These are phyloP conservation scores for Penicillium herquei DNA, from an alignment of 495 filamentous ascomycete species.

Conservation along the genomic window DNA sequence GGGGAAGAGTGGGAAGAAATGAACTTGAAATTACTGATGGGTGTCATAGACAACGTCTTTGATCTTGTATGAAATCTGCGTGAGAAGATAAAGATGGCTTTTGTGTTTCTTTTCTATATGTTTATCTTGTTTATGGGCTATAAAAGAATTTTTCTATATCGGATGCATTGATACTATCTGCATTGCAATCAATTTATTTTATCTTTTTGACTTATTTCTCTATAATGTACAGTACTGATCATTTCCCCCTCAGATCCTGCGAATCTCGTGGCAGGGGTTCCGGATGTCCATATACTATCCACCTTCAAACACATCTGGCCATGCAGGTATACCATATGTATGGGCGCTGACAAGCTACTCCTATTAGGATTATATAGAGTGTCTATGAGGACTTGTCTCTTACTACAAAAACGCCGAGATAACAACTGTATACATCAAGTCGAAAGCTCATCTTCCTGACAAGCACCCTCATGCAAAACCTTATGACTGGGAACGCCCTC, in stretches of 20 bases:
- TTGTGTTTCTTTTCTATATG: conserved; percentile 9
- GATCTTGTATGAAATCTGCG: conserved; percentile 14
- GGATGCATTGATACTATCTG: conserved; percentile 15
- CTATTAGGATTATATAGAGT: too few species aligned
- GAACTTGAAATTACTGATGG: conserved; percentile 4
- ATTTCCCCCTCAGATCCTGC: too few species aligned
- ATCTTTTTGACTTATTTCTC: not conserved
- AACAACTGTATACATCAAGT: too few species aligned
- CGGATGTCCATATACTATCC: too few species aligned
- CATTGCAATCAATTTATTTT: conserved; percentile 7
- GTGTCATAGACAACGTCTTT: not conserved
- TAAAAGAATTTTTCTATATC: conserved; percentile 12
- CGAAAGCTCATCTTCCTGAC: conserved; percentile 26
- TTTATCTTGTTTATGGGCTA: conserved; percentile 3
- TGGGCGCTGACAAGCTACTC: too few species aligned
- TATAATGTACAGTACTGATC: not conserved
- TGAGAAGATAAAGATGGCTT: conserved; percentile 12
- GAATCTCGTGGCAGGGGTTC: too few species aligned
- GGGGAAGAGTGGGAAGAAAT: conserved; percentile 35
- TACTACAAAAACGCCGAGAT: too few species aligned
- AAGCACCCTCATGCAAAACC: conserved; percentile 42
- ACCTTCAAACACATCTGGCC: too few species aligned
- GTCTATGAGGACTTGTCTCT: too few species aligned
- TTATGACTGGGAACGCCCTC: conserved; percentile 39
- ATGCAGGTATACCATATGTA: too few species aligned